phyloP scores from a whole-genome alignment of 495 filamentous ascomycete genomes.

The Penicillium samsonianum region DNA sequence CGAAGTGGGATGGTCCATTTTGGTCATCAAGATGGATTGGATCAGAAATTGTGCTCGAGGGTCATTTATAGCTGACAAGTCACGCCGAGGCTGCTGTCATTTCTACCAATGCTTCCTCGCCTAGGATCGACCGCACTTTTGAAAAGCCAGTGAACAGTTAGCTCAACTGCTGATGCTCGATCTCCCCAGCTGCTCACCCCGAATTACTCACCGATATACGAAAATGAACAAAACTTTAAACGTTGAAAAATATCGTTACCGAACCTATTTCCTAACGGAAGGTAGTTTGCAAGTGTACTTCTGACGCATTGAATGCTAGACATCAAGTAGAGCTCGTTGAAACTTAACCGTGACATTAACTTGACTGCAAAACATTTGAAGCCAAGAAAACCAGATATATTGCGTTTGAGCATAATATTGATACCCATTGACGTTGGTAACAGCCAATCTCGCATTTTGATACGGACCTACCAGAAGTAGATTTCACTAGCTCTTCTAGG shows the following conservation, averaged over 20 bases:
- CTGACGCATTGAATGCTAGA: not conserved
- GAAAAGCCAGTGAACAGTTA: not conserved
- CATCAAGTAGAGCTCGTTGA: slow-evolving; percentile 3
- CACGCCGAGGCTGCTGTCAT: not conserved
- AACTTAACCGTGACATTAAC: not conserved
- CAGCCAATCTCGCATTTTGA: not conserved
- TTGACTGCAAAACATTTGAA: not conserved
- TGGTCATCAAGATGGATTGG: too few relatives aligned
- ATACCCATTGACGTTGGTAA: not conserved
- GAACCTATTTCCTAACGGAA: too few relatives aligned
- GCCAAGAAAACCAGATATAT: not conserved
- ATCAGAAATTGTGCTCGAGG: too few relatives aligned
- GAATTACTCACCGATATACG: too few relatives aligned
- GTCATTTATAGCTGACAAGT: not conserved
- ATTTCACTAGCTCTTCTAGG: not conserved
- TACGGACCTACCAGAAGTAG: slow-evolving; percentile 1
- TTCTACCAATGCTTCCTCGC: not conserved
- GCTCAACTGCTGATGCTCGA: slow-evolving; percentile 1
- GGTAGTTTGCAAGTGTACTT: slow-evolving; percentile 1
- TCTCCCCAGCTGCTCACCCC: not conserved
- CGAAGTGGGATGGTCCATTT: too few relatives aligned
- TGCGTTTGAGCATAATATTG: not conserved
- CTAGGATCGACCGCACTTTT: not conserved
- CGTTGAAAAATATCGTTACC: not conserved
- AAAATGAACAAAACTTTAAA: not conserved